Base-by-base conservation (phyloP, 2,329 filamentous ascomycete species). In the Alternaria metachromatica region DNA sequence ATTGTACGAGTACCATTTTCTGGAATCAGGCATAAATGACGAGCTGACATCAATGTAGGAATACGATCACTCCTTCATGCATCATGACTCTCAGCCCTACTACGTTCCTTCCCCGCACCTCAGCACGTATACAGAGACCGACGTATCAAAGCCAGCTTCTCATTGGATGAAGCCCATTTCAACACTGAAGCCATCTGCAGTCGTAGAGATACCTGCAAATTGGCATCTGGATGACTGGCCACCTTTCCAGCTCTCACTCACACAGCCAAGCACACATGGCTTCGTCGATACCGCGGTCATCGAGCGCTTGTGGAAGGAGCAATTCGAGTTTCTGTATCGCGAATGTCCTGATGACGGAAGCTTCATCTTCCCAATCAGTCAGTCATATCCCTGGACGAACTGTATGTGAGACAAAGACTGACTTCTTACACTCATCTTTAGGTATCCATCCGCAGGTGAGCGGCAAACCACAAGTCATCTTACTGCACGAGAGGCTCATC, bases 191-290 rank as follows among this genome's bases (percentile, higher is more conserved):
- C 60, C 73, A 5, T 72, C 72, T 23, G 75, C 74, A 10, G 72
- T 84, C 11, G 82, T 84, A 30, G 82, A 84, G 61, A 79, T 84
- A 28, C 83, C 83, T 1, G 80, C 81, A 15, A 83, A 81, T 54
- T 85, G 82, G 83, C 78, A 84, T 63, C 64, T 90, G 8, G 83
- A 85, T 67, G 83, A 85, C 66, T 84, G 82, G 82, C 82, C 82
- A 51, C 80, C 81, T 3, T 76, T 83, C 60, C 78, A 80, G 69
- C 74, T 77, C 25, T 77, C 71, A 45, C 73, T 77, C 15, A 84
- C 84, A 2, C 83, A 87, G 2, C 80, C 88, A 0, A 90, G 90
- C 65, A 87, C 84, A 1, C 79, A 83, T 58, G 82, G 83, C 3
- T 84, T 76, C 60, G 80, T 84, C 20, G 80, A 84, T 62, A 78